Base-by-base conservation (phyloP, 2,329 filamentous ascomycete species). In the Pseudogymnoascus sp. region DNA sequence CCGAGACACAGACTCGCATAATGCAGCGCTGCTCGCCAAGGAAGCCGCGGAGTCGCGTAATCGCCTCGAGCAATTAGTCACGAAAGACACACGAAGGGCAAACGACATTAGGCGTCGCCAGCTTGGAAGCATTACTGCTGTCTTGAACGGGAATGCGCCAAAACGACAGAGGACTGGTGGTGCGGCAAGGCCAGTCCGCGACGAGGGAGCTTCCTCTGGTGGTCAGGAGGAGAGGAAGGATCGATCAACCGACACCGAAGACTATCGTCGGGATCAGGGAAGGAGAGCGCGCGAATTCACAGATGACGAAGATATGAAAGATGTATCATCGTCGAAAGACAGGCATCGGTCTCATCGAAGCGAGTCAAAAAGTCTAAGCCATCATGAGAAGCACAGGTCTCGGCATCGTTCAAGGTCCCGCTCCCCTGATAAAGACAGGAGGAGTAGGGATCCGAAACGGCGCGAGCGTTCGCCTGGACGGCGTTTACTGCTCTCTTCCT, bases 1-100 rank as follows among this genome's bases (percentile, higher is more conserved):
- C 67, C 89, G 88, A 67, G 90, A 95, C 69, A 96, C 92, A 7
- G 90, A 96, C 70, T 89, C 77, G 63, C 93, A 99, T 77, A 99
- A 99, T 81, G 86, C 90, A 23, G 90, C 91, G 0, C 80, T 98
- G 31, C 84, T 92, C 16, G 90, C 90, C 0, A 96, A 88, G 72
- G 93, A 98, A 75, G 87, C 88, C 25, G 86, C 89, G 60, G 93
- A 98, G 68, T 87, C 92, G 0, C 82, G 83, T 66, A 86, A 86
- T 3, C 86, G 91, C 19, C 81, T 96, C 63, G 83, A 84, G 68
- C 79, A 81, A 63, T 77, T 93, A 48, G 82, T 84, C 64, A 76
- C 74, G 61, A 77, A 77, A 28, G 79, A 80, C 68, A 73, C 77
- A 39, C 69, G 67, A 51, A 69, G 72, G 63, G 64, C 73, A 63